Evolutionary conservation across 345 rosid genomes (phyloP).

Genomic region (Linum usitatissimum): DNA sequence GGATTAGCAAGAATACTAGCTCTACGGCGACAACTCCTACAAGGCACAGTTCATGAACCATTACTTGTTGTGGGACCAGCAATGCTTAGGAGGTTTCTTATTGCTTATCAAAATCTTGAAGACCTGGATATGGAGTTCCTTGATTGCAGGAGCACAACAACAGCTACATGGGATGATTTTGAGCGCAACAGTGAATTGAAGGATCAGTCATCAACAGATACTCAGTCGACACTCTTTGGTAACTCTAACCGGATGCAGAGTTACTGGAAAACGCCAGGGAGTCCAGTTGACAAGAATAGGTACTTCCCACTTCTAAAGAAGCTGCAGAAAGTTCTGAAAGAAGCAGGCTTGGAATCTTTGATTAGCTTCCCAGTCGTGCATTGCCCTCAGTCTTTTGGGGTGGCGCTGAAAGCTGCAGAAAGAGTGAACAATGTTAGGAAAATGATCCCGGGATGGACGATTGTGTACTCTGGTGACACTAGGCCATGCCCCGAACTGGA

Average conservation of each 20-base stretch:
- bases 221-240: conserved; percentile 42
- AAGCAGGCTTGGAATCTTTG: conserved; percentile 53
- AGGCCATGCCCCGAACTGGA: conserved; percentile 74
- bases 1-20: conserved; percentile 84
- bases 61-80: conserved; percentile 68
- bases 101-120: conserved; percentile 84
- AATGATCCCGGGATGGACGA: conserved; percentile 82
- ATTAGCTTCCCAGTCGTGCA: conserved; percentile 90
- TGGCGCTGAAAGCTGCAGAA: conserved; percentile 56
- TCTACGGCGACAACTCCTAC: conserved; percentile 59
- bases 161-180: conserved; percentile 50
- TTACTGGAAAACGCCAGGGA: conserved; percentile 42
- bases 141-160: conserved; percentile 66
- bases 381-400: conserved; percentile 85
- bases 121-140: conserved; percentile 85
- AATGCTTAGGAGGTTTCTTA: conserved; percentile 63
- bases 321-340: conserved; percentile 47
- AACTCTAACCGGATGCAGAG: conserved; percentile 62
- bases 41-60: conserved; percentile 60
- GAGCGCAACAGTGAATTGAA: conserved; percentile 22
- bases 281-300: conserved; percentile 32
- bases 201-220: conserved; percentile 5
- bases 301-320: conserved; percentile 35
- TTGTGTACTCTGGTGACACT: conserved; percentile 91
- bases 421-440: conserved; percentile 55